phyloP scores from a whole-genome alignment of 108 stramenopile species.

The Chaetoceros tenuissimus region DNA sequence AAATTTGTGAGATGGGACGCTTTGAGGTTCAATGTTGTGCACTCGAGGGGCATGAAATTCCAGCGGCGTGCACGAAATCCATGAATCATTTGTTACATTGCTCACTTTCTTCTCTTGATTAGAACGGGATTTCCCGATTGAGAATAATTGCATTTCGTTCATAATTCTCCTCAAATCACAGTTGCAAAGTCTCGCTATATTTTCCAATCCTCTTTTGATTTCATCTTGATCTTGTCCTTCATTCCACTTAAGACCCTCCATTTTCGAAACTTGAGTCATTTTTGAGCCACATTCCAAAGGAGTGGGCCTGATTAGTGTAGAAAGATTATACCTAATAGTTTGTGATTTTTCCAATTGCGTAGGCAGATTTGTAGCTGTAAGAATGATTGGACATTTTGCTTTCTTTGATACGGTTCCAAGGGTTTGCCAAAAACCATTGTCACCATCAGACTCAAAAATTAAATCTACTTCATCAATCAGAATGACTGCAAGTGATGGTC shows the following conservation, averaged over 20 bases:
- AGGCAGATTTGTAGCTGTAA: conserved; percentile 51
- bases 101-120: neutral
- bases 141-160: conserved; percentile 52
- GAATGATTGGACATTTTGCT: conserved; percentile 72
- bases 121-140: neutral
- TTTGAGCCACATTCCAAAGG: conserved; percentile 41
- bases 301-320: conserved; percentile 29
- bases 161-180: conserved; percentile 61
- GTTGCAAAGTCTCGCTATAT: conserved; percentile 33
- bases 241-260: conserved; percentile 24
- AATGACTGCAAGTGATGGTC: conserved; percentile 46
- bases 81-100: neutral
- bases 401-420: conserved; percentile 42
- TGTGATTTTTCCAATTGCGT: conserved; percentile 9
- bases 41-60: too few relatives aligned
- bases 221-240: conserved; percentile 8
- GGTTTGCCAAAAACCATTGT: conserved; percentile 74
- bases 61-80: too few relatives aligned
- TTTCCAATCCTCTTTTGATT: conserved; percentile 7
- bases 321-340: conserved; percentile 22
- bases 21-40: conserved; percentile 8
- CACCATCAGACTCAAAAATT: conserved; percentile 53
- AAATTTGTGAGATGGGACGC: conserved; percentile 24
- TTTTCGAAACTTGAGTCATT: conserved; percentile 26
- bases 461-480: conserved; percentile 82